A percentile compares a stretch with the other conserved stretches of the same genome.
Evolutionary conservation across 768 basidiomycete species (phyloP).

Genomic region (Termitomyces bulborhizus): DNA sequence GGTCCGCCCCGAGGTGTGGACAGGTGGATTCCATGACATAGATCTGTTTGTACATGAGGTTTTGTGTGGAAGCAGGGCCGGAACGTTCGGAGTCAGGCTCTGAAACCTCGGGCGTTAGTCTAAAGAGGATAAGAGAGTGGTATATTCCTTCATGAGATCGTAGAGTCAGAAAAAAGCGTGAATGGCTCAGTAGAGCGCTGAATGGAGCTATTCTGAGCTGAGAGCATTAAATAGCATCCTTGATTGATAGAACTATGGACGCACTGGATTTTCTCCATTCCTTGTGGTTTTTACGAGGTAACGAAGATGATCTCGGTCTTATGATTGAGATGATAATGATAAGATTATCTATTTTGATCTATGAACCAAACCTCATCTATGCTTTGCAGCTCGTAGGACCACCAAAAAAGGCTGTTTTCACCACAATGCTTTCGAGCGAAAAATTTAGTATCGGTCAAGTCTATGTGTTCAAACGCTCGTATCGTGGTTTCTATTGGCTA

Average conservation of each 20-base stretch:
- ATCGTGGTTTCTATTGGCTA: no score
- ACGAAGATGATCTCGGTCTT: no score
- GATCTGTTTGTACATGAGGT: constrained; percentile 34
- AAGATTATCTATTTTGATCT: no score
- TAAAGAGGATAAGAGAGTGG: constrained; percentile 60
- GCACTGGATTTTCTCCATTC: background rate
- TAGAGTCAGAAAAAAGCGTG: constrained; percentile 52
- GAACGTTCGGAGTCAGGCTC: background rate
- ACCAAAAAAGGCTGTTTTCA: no score
- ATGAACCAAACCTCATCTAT: no score
- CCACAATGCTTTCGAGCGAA: no score
- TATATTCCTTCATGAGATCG: constrained; percentile 54
- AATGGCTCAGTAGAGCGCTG: constrained; percentile 42
- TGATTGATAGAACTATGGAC: background rate
- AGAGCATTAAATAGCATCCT: background rate
- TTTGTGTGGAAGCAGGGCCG: background rate
- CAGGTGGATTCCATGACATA: constrained; percentile 80
- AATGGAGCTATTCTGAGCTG: constrained; percentile 43
- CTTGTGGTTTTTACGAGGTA: background rate
- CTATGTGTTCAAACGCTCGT: no score
- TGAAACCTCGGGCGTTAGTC: constrained; percentile 35
- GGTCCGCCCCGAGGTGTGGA: constrained; percentile 75
- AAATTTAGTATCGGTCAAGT: no score
- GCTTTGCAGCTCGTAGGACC: no score
- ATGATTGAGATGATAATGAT: no score